These are phyloP conservation scores for Collybia sp. DNA, from an alignment of 768 basidiomycete genomes.

Conservation along the genomic window DNA sequence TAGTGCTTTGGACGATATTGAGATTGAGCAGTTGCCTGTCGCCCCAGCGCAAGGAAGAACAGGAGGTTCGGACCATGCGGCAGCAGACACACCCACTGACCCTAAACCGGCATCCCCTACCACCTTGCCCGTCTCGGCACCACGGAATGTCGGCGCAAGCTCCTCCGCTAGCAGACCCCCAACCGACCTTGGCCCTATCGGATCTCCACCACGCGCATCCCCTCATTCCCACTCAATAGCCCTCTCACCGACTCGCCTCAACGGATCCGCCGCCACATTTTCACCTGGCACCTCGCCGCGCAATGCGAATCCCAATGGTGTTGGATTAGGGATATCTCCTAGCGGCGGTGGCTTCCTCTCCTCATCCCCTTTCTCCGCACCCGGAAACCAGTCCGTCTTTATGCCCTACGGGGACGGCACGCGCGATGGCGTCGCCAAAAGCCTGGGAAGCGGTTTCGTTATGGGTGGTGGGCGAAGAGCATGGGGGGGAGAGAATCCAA, in stretches of 20 bases:
- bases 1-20: constrained; percentile 58
- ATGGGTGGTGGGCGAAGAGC: constrained; percentile 39
- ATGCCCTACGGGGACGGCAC: constrained; percentile 23
- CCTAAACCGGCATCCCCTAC: constrained; percentile 35
- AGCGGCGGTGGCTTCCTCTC: constrained; percentile 35
- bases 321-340: constrained; percentile 27
- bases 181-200: constrained; percentile 76
- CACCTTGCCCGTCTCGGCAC: constrained; percentile 53
- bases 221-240: not conserved
- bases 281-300: constrained; percentile 61
- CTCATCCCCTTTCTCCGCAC: constrained; percentile 75
- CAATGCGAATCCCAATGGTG: constrained; percentile 20
- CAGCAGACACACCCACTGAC: constrained; percentile 5
- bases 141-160: constrained; percentile 39
- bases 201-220: constrained; percentile 61
- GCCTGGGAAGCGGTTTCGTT: constrained; percentile 51
- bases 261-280: constrained; percentile 25
- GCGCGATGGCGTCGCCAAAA: constrained; percentile 54
- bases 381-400: constrained; percentile 59
- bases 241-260: constrained; percentile 26
- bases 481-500: constrained; percentile 25
- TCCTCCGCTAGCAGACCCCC: constrained; percentile 25
- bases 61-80: constrained; percentile 8
- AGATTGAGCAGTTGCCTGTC: constrained; percentile 34
- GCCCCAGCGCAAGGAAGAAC: constrained; percentile 37